phyloP scores from a whole-genome alignment of 306 rosid genomes.

The Quercus bicolor region DNA sequence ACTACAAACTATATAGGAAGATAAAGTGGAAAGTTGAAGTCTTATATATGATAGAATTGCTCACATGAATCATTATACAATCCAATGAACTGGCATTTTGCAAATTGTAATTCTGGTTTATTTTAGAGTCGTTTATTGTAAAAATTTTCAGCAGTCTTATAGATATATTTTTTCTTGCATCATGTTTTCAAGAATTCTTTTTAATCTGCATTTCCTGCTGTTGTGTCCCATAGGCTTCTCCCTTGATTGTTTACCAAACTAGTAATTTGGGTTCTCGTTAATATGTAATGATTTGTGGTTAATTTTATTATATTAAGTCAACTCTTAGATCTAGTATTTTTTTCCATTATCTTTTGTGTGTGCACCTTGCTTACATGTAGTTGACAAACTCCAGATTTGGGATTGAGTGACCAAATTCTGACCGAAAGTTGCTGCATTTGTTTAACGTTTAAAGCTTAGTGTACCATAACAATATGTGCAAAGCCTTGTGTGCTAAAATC shows the following conservation, averaged over 20 bases:
- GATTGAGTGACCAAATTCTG: not conserved
- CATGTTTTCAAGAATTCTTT: not conserved
- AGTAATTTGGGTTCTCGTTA: not conserved
- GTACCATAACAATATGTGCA: not conserved
- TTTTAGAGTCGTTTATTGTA: not conserved
- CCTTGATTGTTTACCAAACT: not conserved
- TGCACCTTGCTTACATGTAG: not conserved
- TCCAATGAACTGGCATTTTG: not conserved
- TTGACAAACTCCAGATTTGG: not conserved
- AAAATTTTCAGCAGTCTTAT: not conserved
- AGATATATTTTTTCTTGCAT: not conserved
- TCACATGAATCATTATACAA: not conserved
- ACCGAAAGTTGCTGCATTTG: not conserved
- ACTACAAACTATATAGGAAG: not conserved
- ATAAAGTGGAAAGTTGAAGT: not conserved
- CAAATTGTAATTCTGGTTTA: not conserved
- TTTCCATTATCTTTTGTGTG: not conserved
- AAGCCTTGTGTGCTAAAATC: not conserved
- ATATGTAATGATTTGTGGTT: not conserved
- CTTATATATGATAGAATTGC: not conserved
- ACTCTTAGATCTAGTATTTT: not conserved
- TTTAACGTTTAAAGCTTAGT: not conserved
- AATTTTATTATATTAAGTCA: not conserved
- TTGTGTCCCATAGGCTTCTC: not conserved
- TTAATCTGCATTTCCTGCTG: not conserved